Evolutionary conservation across 805 yeast genomes (phyloP), one percentile per base, ranked within the genome.

Genomic region (Pichia eremophila): DNA sequence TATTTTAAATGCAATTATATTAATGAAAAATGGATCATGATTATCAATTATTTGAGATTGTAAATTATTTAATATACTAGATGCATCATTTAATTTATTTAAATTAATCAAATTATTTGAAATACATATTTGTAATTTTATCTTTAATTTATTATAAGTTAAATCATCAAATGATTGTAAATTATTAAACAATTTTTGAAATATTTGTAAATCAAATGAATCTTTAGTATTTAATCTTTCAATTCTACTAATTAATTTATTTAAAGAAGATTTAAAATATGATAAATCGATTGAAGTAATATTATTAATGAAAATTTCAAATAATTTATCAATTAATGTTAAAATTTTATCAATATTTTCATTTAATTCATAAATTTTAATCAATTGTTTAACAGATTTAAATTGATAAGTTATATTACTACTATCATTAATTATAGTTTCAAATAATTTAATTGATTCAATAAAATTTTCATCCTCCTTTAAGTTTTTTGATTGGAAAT

Each of bases 1-100:
- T 49, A 85, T 82, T 57, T 83, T 83, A 5, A 78, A 70, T 0
- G 93, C 85, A 19, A 83, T 72, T 1, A 81, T 70, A 49, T 34
- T 15, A 34, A 34, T 34, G 17, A 14, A 34, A 34, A 10, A 34
- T 10, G 36, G 36, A 34, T 29, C 14, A 29, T 34, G 14, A 11
- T 29, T 29, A 12, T 29, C 32, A 29, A 29, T 22, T 8, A 78
- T 62, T 37, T 65, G 66, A 2, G 46, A 39, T 46, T 77, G 73
- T 36, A 79, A 63, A 7, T 51, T 46, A 2, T 54, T 46, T 8
- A 78, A 60, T 4, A 75, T 54, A 1, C 40, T 45, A 7, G 62
- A 52, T 31, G 79, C 73, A 17, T 64, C 50, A 2, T 60, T 61
- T 27, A 60, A 57, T n/a, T 53, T 39, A 9, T 55, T 43, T 18